A percentile compares a stretch with the other conserved stretches of the same genome.
These are phyloP conservation scores for Pelargonium citronellum DNA, from an alignment of 441 rosid species.

Conservation along the genomic window DNA sequence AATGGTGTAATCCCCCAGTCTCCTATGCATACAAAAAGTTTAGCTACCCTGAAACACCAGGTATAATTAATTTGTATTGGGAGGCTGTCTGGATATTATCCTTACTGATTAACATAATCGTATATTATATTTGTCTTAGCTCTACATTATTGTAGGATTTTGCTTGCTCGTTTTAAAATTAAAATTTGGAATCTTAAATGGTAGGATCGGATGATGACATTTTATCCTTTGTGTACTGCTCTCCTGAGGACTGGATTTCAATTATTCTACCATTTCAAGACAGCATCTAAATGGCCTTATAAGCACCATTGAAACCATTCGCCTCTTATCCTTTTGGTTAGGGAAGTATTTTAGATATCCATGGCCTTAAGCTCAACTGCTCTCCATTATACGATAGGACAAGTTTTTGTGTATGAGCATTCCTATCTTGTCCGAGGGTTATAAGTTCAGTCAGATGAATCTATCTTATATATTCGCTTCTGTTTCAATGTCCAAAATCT, in stretches of 20 bases:
- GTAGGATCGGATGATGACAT: not conserved
- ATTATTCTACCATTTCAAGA: not conserved
- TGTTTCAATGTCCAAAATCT: conserved; percentile 7
- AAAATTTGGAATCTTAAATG: not conserved
- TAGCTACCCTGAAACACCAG: conserved; percentile 77
- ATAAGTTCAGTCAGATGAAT: too few species aligned
- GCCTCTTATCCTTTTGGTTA: not conserved
- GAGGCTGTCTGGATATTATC: not conserved
- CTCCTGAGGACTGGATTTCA: not conserved
- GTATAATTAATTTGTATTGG: conserved; percentile 25
- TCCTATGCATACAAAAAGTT: conserved; percentile 75
- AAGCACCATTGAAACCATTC: not conserved
- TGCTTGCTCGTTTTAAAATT: not conserved
- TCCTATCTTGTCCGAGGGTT: not conserved
- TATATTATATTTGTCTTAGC: not conserved
- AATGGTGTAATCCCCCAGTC: conserved; percentile 82
- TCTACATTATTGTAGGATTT: not conserved
- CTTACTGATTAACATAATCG: not conserved
- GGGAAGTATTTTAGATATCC: not conserved
- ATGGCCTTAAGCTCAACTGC: not conserved
- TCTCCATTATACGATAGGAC: not conserved
- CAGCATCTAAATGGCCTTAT: not conserved
- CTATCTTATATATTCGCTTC: not conserved
- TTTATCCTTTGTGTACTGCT: not conserved
- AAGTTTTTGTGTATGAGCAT: not conserved